Conservation (phyloP, 352 stramenopile species). For the Peronosclerospora sorghi region DNA sequence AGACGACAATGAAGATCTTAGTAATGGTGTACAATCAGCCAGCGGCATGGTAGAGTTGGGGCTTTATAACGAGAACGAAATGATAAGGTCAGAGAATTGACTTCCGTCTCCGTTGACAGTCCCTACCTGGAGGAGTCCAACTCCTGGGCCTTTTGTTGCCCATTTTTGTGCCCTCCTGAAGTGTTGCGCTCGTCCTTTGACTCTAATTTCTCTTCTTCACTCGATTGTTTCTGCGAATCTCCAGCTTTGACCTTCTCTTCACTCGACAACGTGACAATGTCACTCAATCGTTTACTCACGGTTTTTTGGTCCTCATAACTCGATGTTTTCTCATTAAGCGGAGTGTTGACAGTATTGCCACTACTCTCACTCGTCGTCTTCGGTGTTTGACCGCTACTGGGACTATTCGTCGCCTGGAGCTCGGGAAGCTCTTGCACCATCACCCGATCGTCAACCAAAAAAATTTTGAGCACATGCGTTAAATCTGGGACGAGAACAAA, state of each 20-base stretch:
- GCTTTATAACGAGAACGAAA: constrained; percentile 1
- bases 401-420: constrained; percentile 8
- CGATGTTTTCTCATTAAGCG: not conserved
- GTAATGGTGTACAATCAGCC: not conserved
- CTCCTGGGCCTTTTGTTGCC: not conserved
- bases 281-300: not conserved
- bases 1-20: not conserved
- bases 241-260: no score
- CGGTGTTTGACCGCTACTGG: not conserved
- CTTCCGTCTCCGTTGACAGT: not conserved
- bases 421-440: constrained; percentile 26
- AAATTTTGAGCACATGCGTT: constrained; percentile 3
- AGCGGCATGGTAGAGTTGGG: constrained; percentile 1
- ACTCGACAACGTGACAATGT: no score
- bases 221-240: no score
- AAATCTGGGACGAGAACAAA: no score
- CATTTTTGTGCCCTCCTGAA: no score
- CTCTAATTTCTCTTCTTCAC: no score
- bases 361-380: constrained; percentile 1
- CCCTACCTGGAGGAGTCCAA: constrained; percentile 11
- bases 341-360: not conserved
- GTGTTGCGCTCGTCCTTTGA: no score
- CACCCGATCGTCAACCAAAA: constrained; percentile 9
- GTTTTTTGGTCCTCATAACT: not conserved
- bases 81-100: not conserved